These are phyloP conservation scores for Lactarius pseudohatsudake DNA, from an alignment of 768 basidiomycete genomes.

Conservation along the genomic window DNA sequence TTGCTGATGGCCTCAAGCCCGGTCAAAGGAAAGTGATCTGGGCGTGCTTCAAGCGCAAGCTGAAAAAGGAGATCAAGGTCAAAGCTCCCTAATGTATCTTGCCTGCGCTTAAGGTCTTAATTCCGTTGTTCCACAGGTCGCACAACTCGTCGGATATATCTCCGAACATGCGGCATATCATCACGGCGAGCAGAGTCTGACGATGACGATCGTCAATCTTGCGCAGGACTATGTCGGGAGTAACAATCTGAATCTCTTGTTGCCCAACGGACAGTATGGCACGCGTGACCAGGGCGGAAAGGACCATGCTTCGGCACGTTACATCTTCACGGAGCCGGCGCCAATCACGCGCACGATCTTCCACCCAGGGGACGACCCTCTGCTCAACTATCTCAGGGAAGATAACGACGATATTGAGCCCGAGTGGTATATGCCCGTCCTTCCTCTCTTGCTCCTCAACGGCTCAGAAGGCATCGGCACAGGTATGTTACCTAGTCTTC, in stretches of 20 bases:
- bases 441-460: conserved; percentile 89
- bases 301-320: conserved; percentile 95
- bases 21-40: conserved; percentile 97
- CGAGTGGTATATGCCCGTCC: conserved; percentile 87
- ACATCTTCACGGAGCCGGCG: conserved; percentile 85
- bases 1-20: conserved; percentile 93
- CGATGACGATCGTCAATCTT: conserved; percentile 86
- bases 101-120: no score
- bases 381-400: conserved; percentile 83
- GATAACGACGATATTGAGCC: conserved; percentile 88
- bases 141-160: conserved; percentile 94
- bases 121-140: conserved; percentile 53
- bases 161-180: conserved; percentile 94
- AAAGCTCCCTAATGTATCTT: not conserved
- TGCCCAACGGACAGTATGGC: conserved; percentile 93
- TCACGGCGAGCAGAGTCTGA: conserved; percentile 89
- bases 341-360: conserved; percentile 74
- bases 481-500: conserved; percentile 45
- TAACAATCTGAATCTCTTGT: conserved; percentile 89
- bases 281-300: conserved; percentile 93
- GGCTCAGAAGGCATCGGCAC: conserved; percentile 98
- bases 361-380: conserved; percentile 79
- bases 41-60: conserved; percentile 92
- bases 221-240: conserved; percentile 94
- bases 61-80: conserved; percentile 91